These are phyloP conservation scores for Aspergillus diversus DNA, from an alignment of 495 filamentous ascomycete genomes.

Conservation along the genomic window DNA sequence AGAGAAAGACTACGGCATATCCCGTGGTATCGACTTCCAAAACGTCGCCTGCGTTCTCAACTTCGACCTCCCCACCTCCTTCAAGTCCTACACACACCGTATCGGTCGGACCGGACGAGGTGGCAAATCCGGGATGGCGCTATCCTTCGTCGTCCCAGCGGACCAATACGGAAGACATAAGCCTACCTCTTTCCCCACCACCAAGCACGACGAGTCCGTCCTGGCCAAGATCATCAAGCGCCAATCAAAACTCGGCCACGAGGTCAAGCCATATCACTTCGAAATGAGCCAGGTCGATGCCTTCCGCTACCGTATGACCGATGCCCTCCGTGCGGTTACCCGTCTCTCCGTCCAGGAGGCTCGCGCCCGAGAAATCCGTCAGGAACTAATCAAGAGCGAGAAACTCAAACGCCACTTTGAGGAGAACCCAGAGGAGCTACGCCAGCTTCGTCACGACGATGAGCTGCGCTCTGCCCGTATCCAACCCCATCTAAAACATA, in stretches of 20 bases:
- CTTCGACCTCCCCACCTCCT: constrained; percentile 87
- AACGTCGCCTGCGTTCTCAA: constrained; percentile 94
- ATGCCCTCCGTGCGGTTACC: constrained; percentile 82
- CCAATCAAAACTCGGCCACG: constrained; percentile 73
- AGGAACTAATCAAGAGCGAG: constrained; percentile 89
- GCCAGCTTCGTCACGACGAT: constrained; percentile 86
- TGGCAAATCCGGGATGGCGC: constrained; percentile 85
- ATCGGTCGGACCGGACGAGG: constrained; percentile 93
- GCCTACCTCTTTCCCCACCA: constrained; percentile 71
- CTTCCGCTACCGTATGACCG: constrained; percentile 93
- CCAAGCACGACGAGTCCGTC: constrained; percentile 82
- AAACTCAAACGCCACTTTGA: constrained; percentile 95
- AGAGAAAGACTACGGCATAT: constrained; percentile 88
- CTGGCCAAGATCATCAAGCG: constrained; percentile 71
- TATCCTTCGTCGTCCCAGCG: constrained; percentile 89
- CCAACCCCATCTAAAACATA: constrained; percentile 90
- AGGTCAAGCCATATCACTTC: constrained; percentile 87
- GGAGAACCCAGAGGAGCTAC: constrained; percentile 88
- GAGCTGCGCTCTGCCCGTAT: constrained; percentile 78
- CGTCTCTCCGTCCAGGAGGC: constrained; percentile 86
- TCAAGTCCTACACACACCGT: constrained; percentile 93
- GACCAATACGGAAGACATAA: constrained; percentile 85
- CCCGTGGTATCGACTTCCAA: constrained; percentile 94
- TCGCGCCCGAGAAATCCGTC: constrained; percentile 78
- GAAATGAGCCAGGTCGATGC: constrained; percentile 91